Conservation (phyloP, 306 rosid species). For the Medicago truncatula region MtrunA17r5.0-ANR NC_053042.1:46990501-46991000, state of each 20-base stretch:
- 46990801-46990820: conserved; percentile 72
- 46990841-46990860: conserved; percentile 55
- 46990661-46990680: conserved; percentile 59
- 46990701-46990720: conserved; percentile 64
- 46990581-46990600: conserved; percentile 64
- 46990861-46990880: conserved; percentile 57
- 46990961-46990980: conserved; percentile 58
- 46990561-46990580: conserved; percentile 60
- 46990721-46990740: conserved; percentile 62
- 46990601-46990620: conserved; percentile 42
- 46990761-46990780: conserved; percentile 59
- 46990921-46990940: conserved; percentile 50
- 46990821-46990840: conserved; percentile 57
- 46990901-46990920: background rate
- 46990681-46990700: conserved; percentile 39
- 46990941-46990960: conserved; percentile 67
- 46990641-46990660: conserved; percentile 72
- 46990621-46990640: conserved; percentile 60
- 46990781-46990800: conserved; percentile 53
- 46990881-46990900: conserved; percentile 63
- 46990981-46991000: conserved; percentile 56
- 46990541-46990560: conserved; percentile 30
- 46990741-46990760: conserved; percentile 66
- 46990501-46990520: conserved; percentile 57
- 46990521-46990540: conserved; percentile 79